Base-by-base conservation (phyloP, 2,329 filamentous ascomycete species). In the Microcyclospora tardicrescens region DNA sequence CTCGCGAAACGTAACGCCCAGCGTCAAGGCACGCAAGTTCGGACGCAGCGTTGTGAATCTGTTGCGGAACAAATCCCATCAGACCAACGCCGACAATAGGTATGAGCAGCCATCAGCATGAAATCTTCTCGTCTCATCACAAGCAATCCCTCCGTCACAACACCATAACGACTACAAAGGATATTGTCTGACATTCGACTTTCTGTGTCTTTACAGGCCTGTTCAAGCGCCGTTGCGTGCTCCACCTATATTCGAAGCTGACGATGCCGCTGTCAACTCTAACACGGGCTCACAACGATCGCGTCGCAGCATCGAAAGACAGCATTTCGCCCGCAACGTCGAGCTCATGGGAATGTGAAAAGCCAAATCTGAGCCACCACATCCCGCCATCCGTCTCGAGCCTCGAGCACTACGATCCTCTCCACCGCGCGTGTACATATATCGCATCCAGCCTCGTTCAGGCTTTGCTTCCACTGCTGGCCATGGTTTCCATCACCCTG, bases 11-110 rank as follows among this genome's bases (percentile, higher is more conserved):
- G 40, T 42, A 5, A 55, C 51, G n/a, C 51, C 53, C 12, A 56
- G 54, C 37, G 52, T 56, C 8, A 56, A 56, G 38, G 55, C 55
- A 15, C 45, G 55, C 10, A 55, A 53, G 31, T 58, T 58, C 36
- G 55, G 55, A 10, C 36, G 55, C 31, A 56, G 54, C 40, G 50
- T 58, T 35, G 55, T 58, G 30, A 58, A 57, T 33, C 41, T 58
- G 14, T 42, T 57, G 14, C 47, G 54, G 13, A 55, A 52, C n/a
- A 50, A 62, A 53, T 37, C 35, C 10, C 40, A 45, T 24, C 37
- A 38, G 27, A 28, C 31, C 19, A 40, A 47, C 11, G n/a, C n/a
- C n/a, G 30, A 12, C 12, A n/a, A n/a, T 11, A 40, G 43, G 43
- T 45, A 45, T 29, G 43, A 36, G 15, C 29, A 30, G 14, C 28